phyloP scores from a whole-genome alignment of 352 stramenopile genomes.

The Pythium monospermum region DNA sequence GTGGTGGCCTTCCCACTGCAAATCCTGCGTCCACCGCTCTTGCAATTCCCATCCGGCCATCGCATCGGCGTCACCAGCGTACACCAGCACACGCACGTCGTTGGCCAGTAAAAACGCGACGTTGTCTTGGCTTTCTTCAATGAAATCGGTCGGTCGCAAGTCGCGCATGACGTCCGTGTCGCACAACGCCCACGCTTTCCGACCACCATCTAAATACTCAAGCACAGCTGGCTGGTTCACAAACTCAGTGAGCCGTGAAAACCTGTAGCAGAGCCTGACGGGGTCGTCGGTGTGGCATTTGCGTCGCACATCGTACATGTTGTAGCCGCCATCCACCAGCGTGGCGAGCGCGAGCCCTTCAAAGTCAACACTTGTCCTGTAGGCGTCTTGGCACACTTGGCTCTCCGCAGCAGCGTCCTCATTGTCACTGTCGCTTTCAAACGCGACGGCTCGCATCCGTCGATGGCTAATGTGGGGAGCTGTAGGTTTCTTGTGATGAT shows the following conservation, averaged over 20 bases:
- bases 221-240: constrained; percentile 40
- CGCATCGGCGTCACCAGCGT: constrained; percentile 61
- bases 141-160: constrained; percentile 32
- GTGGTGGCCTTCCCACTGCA: constrained; percentile 38
- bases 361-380: constrained; percentile 15
- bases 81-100: constrained; percentile 69
- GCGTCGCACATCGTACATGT: constrained; percentile 68
- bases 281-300: constrained; percentile 43
- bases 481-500: background rate
- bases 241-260: constrained; percentile 48
- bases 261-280: constrained; percentile 57
- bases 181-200: constrained; percentile 45
- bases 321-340: constrained; percentile 28
- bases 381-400: constrained; percentile 24
- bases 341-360: constrained; percentile 4
- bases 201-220: constrained; percentile 38
- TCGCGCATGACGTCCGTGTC: constrained; percentile 14
- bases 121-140: constrained; percentile 48
- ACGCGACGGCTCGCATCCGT: constrained; percentile 8
- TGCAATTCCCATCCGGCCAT: constrained; percentile 70
- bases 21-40: constrained; percentile 49
- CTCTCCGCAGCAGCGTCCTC: too few species aligned
- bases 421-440: constrained; percentile 5
- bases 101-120: constrained; percentile 44
- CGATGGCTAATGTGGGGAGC: too few species aligned